Conservation (phyloP, 139 green algal genomes). For the Raphidocelis subcapitata region DNA sequence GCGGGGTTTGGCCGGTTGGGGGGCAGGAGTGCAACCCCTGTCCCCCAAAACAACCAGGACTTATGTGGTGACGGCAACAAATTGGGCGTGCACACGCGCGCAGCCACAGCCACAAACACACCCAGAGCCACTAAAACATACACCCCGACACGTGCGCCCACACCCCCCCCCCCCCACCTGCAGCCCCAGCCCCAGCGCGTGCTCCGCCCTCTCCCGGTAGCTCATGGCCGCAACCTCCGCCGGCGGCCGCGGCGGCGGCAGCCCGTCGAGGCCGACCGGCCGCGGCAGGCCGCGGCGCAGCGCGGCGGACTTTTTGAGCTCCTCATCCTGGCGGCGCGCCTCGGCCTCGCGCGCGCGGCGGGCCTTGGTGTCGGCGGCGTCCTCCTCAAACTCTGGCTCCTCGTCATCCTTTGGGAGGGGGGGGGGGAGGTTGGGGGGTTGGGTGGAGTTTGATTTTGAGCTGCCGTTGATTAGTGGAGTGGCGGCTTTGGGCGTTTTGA, state of each 20-base stretch:
- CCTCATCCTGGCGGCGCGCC: constrained; percentile 47
- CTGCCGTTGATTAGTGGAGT: too few species aligned
- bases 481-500: too few species aligned
- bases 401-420: constrained; percentile 30
- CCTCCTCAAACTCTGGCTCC: constrained; percentile 64
- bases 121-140: too few species aligned
- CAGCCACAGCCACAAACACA: too few species aligned
- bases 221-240: constrained; percentile 19
- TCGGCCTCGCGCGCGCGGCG: constrained; percentile 51
- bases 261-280: constrained; percentile 43
- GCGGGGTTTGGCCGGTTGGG: too few species aligned
- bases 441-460: neutral
- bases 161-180: neutral
- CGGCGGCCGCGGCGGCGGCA: constrained; percentile 34
- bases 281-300: constrained; percentile 78
- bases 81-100: too few species aligned
- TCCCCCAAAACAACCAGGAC: too few species aligned
- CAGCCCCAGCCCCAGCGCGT: constrained; percentile 71
- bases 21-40: too few species aligned
- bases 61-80: too few species aligned
- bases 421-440: neutral
- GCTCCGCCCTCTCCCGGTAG: constrained; percentile 64
- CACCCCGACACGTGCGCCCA: too few species aligned
- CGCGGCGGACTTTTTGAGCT: constrained; percentile 53
- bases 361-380: constrained; percentile 73